These are phyloP conservation scores for Ustilago nuda DNA, from an alignment of 1,284 basidiomycete species.

Conservation along the genomic window DNA sequence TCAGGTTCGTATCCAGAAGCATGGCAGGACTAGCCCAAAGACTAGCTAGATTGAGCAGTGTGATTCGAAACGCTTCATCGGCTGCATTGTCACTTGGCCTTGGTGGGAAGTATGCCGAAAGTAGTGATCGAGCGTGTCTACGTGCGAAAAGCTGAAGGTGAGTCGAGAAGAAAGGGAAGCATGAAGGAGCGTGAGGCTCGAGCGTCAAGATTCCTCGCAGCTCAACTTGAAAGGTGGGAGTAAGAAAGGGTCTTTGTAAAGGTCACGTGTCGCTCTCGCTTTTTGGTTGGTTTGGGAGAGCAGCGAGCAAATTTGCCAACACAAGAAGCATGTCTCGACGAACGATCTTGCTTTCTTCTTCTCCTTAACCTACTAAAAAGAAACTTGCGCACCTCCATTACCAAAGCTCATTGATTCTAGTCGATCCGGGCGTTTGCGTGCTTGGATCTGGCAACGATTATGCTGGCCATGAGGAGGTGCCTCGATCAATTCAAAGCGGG, in stretches of 20 bases:
- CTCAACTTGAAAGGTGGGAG: neutral
- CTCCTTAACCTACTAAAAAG: conserved; percentile 55
- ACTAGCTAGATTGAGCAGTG: neutral
- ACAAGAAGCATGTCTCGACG: conserved; percentile 9
- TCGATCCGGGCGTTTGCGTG: conserved; percentile 49
- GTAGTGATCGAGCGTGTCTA: neutral
- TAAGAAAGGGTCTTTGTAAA: neutral
- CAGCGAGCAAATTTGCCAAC: conserved; percentile 1
- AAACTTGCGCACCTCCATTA: conserved; percentile 52
- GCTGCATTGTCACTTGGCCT: neutral
- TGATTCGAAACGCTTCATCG: neutral
- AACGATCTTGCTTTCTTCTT: conserved; percentile 20
- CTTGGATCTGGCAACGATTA: conserved; percentile 38
- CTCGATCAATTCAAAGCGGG: conserved; percentile 35
- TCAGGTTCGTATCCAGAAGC: neutral
- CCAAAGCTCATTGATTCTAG: conserved; percentile 47
- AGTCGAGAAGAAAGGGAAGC: neutral
- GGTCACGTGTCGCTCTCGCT: conserved; percentile 20
- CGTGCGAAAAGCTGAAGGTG: neutral
- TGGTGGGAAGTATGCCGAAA: neutral
- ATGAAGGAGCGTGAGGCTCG: conserved; percentile 3
- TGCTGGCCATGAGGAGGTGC: conserved; percentile 49
- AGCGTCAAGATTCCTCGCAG: conserved; percentile 4
- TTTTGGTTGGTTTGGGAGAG: neutral
- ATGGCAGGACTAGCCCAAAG: neutral